Evolutionary conservation across 176 grass and related monocot genomes (phyloP), one percentile per base, ranked within the genome.

Genomic region (Miscanthus lutarioriparius): DNA sequence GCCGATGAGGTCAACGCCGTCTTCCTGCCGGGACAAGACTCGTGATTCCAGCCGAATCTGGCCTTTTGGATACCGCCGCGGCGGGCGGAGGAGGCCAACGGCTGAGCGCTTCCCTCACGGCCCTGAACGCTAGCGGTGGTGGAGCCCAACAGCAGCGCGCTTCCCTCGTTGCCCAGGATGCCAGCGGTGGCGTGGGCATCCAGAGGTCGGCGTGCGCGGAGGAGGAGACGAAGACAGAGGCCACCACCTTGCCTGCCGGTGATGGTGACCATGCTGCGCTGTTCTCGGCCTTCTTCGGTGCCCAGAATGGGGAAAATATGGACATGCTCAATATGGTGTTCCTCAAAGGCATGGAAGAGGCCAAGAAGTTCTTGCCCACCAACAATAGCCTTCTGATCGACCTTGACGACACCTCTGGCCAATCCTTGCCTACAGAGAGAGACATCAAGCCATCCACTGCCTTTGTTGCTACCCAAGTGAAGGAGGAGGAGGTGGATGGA

Each of bases 241-340:
- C 2, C 32, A 36, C 44, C 12, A 25, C 53, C 33, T 30, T 38
- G 12, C 53, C 74, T 4, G 17, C 32, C 39, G 40, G 2, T 53
- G 39, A 53, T 19, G 53, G 41, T n/a, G 86, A 82, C 54, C 80
- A 53, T 36, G 54, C 20, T 33, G 56, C 43, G 5, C 32, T 78
- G 17, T 28, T 68, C 32, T 48, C 69, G 30, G 80, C 80, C 54
- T 87, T 91, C 80, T 83, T 84, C 54, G 11, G 19, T 40, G 43
- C 44, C 13, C 78, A 65, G 47, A 77, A 37, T 0, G 80, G 39
- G 4, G 70, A 27, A 23, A 51, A 63, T 33, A 45, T 84, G 81
- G 85, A 79, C 35, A 36, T 36, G 35, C 35, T 36, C 35, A 36
- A 36, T 5, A 39, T 39, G 38, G 38, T 0, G 38, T 39, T 39